phyloP scores from a whole-genome alignment of 2,329 filamentous ascomycete species.

The Sporothrix globosa region DNA sequence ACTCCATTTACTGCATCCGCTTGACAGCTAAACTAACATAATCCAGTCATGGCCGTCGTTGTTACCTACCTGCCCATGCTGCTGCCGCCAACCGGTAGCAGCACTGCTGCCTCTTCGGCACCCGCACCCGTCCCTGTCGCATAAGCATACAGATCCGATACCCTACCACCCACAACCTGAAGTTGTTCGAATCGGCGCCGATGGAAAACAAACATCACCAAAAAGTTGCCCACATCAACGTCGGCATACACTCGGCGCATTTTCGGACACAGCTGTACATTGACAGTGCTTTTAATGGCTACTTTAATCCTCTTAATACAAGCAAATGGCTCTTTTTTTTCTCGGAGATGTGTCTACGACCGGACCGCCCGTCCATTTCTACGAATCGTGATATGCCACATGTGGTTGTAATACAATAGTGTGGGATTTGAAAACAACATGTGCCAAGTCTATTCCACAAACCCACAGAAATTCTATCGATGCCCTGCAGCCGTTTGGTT shows the following conservation, averaged over 20 bases:
- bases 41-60: constrained; percentile 44
- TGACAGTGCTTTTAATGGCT: constrained; percentile 11
- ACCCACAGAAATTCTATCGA: constrained; percentile 6
- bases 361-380: neutral
- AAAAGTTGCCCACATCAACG: constrained; percentile 1
- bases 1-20: neutral
- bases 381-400: too few relatives aligned
- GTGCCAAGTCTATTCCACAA: constrained; percentile 18
- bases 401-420: neutral
- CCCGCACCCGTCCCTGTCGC: constrained; percentile 39
- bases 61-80: constrained; percentile 47
- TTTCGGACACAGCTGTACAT: constrained; percentile 17
- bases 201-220: neutral
- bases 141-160: constrained; percentile 23
- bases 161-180: neutral
- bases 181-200: neutral
- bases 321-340: neutral
- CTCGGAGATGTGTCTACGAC: neutral
- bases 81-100: constrained; percentile 41
- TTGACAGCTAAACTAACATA: neutral
- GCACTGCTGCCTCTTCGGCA: constrained; percentile 39
- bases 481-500: constrained; percentile 15
- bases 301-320: constrained; percentile 20
- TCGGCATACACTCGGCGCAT: neutral
- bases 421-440: neutral